Conservation (phyloP, 176 grass and related monocot genomes). For the Triticum timopheevii region DNA sequence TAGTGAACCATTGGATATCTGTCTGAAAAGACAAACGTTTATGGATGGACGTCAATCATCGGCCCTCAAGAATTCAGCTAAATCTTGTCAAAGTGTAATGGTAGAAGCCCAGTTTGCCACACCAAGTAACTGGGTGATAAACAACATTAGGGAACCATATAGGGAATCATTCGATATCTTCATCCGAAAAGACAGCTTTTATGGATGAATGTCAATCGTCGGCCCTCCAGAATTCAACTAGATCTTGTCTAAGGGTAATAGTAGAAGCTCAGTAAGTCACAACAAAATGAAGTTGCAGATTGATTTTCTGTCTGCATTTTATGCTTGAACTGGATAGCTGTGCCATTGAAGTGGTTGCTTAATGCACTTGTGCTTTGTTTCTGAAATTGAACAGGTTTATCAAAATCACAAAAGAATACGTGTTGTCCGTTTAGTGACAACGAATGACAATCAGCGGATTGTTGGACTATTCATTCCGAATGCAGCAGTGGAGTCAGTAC, state of each 20-base stretch:
- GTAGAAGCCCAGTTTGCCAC: not conserved
- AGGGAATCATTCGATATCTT: not conserved
- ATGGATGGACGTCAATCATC: not conserved
- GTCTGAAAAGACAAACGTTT: not conserved
- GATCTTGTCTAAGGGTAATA: not conserved
- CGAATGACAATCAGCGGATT: conserved; percentile 56
- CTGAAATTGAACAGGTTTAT: conserved; percentile 48
- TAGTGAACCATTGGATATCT: not conserved
- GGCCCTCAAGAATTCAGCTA: not conserved
- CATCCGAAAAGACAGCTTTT: not conserved
- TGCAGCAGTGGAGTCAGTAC: conserved; percentile 85
- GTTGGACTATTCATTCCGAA: conserved; percentile 89
- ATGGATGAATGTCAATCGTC: not conserved
- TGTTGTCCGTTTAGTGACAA: conserved; percentile 84
- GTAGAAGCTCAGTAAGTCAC: not conserved
- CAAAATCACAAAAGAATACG: conserved; percentile 79
- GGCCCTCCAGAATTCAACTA: not conserved
- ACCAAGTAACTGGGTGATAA: conserved; percentile 4
- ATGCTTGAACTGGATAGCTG: not conserved
- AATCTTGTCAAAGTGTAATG: not conserved
- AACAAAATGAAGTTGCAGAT: conserved; percentile 15
- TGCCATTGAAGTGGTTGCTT: conserved; percentile 33
- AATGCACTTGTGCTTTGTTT: conserved; percentile 24
- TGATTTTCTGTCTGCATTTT: not conserved
- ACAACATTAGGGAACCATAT: conserved; percentile 6